Percentiles rank a stretch among this genome's conserved stretches.
Evolutionary conservation across 2,329 filamentous ascomycete species (phyloP).

Genomic region (Furcasterigmium sp.): DNA sequence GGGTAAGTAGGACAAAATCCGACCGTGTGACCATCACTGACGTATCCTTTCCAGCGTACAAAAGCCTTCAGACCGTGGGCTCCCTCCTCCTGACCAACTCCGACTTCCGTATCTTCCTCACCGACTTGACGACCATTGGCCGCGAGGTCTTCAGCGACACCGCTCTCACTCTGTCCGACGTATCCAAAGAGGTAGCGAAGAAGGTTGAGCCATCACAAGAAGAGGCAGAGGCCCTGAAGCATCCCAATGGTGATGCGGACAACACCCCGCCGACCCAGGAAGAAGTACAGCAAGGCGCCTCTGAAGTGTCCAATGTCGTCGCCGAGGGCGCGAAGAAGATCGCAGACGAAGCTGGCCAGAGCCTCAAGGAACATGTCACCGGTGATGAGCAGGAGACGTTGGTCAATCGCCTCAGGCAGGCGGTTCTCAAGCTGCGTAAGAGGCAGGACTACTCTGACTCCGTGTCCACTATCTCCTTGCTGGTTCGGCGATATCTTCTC

Average conservation of each 20-base stretch:
- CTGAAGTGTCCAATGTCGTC: conserved; percentile 48
- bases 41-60: conserved; percentile 51
- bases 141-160: conserved; percentile 85
- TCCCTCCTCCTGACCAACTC: conserved; percentile 84
- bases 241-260: conserved; percentile 18
- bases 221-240: conserved; percentile 50
- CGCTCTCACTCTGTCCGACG: conserved; percentile 70
- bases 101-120: conserved; percentile 82
- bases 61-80: conserved; percentile 77
- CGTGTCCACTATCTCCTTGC: conserved; percentile 68
- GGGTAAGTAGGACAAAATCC: conserved; percentile 37
- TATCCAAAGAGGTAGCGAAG: conserved; percentile 69
- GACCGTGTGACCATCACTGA: neutral
- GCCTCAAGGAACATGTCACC: conserved; percentile 66
- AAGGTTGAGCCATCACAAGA: conserved; percentile 63
- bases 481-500: conserved; percentile 74
- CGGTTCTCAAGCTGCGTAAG: conserved; percentile 67
- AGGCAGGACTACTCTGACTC: conserved; percentile 81
- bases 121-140: conserved; percentile 72
- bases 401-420: conserved; percentile 69
- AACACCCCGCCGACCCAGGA: conserved; percentile 46
- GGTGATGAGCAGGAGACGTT: conserved; percentile 71
- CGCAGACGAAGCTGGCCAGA: conserved; percentile 57
- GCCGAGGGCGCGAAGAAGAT: conserved; percentile 49
- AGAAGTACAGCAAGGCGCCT: conserved; percentile 55